A percentile compares a stretch with the other conserved stretches of the same genome.
These are phyloP conservation scores for Pseudopithomyces maydicus DNA, from an alignment of 2,329 filamentous ascomycete genomes.

Conservation along the genomic window DNA sequence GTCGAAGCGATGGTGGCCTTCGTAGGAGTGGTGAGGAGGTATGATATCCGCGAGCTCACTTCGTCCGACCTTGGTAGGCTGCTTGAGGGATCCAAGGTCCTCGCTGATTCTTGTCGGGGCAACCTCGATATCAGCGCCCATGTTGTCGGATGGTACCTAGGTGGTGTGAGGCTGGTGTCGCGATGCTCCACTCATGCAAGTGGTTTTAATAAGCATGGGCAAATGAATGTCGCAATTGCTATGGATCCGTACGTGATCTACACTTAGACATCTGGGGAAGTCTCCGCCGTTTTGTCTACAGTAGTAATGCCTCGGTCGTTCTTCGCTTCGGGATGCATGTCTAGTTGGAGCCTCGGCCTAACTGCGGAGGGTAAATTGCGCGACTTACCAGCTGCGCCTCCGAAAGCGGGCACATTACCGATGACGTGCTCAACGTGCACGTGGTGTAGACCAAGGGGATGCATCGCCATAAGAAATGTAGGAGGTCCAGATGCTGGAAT, in stretches of 20 bases:
- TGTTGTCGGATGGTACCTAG: background rate
- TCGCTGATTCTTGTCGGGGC: conserved; percentile 25
- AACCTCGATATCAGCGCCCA: conserved; percentile 29
- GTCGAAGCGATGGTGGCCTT: conserved; percentile 64
- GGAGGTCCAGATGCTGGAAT: conserved; percentile 4
- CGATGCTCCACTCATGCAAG: background rate
- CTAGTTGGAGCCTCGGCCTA: conserved; percentile 7
- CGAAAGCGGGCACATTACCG: conserved; percentile 14
- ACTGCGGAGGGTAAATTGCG: background rate
- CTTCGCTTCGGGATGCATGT: conserved; percentile 4
- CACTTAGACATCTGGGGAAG: conserved; percentile 21
- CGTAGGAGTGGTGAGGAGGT: conserved; percentile 58
- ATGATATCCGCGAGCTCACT: conserved; percentile 32
- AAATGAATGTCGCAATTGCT: conserved; percentile 29
- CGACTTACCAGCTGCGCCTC: background rate
- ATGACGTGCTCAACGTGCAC: conserved; percentile 27
- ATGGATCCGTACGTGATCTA: conserved; percentile 16
- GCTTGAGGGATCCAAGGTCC: conserved; percentile 30
- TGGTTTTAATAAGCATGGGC: conserved; percentile 2
- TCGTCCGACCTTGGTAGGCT: conserved; percentile 30
- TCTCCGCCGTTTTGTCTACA: conserved; percentile 10
- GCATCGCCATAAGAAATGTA: conserved; percentile 5
- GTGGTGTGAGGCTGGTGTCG: background rate
- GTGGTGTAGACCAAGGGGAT: background rate
- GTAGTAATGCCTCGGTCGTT: background rate